These are phyloP conservation scores for Catenaria anguillulae DNA, from an alignment of 371 early-diverging fungal species.

Conservation along the genomic window DNA sequence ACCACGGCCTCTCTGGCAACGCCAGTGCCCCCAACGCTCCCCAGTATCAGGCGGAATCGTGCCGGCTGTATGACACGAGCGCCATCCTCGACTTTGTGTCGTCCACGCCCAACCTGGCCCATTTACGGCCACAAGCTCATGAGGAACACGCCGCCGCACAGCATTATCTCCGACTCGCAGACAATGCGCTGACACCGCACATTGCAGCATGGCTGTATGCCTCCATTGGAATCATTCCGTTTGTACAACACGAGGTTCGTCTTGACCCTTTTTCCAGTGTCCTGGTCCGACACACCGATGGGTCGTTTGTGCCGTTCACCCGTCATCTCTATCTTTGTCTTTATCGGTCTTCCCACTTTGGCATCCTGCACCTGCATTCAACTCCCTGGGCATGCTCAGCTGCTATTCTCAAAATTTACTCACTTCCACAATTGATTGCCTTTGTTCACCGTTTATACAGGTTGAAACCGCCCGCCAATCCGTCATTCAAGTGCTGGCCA, in stretches of 20 bases:
- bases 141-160: background rate
- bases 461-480: background rate
- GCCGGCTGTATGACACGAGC: background rate
- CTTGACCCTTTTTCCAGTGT: no score
- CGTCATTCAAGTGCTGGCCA: background rate
- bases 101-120: background rate
- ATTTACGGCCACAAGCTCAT: background rate
- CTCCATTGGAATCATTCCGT: background rate
- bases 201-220: background rate
- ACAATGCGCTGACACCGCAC: background rate
- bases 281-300: no score
- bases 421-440: no score
- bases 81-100: background rate
- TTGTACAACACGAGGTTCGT: no score
- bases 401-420: no score
- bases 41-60: slow-evolving; percentile 2
- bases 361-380: no score
- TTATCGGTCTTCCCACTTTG: no score
- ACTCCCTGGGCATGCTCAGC: no score
- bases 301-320: no score
- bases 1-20: no score
- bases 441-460: background rate
- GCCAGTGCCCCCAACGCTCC: no score
- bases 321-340: no score
- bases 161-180: background rate